Percentiles rank a stretch among this genome's conserved stretches.
phyloP scores from a whole-genome alignment of 2,329 filamentous ascomycete genomes.

The Fusarium bactridioides region DNA sequence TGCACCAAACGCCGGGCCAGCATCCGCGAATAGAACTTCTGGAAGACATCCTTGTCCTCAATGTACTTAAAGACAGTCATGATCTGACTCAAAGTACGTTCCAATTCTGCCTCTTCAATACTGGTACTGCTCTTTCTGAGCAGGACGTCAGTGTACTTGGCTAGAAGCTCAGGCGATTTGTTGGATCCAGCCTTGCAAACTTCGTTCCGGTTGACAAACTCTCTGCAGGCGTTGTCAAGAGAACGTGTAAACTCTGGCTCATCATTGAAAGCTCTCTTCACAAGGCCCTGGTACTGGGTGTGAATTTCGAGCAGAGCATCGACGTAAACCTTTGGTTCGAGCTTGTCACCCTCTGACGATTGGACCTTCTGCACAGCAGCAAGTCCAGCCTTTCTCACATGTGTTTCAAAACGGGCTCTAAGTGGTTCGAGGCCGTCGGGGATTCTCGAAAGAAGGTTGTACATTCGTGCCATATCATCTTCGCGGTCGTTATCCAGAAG shows the following conservation, averaged over 20 bases:
- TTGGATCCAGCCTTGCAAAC: conserved; percentile 94
- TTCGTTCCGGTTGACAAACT: conserved; percentile 98
- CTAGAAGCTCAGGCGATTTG: conserved; percentile 91
- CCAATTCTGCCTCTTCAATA: conserved; percentile 92
- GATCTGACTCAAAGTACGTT: conserved; percentile 86
- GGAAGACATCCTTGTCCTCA: conserved; percentile 99
- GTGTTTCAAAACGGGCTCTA: conserved; percentile 85
- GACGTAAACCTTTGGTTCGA: conserved; percentile 97
- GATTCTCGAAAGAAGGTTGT: conserved; percentile 87
- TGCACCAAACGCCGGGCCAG: conserved; percentile 93
- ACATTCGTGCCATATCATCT: conserved; percentile 97
- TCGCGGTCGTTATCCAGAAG: conserved; percentile 93
- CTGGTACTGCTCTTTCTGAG: conserved; percentile 93
- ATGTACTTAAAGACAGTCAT: conserved; percentile 99
- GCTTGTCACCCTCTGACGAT: conserved; percentile 81
- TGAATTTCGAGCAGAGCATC: conserved; percentile 95
- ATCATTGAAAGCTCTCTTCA: conserved; percentile 91
- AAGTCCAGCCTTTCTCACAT: conserved; percentile 89
- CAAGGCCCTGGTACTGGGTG: conserved; percentile 88
- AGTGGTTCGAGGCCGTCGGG: conserved; percentile 91
- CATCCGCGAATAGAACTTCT: conserved; percentile 99
- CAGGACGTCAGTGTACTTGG: conserved; percentile 93
- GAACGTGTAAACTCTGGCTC: conserved; percentile 97
- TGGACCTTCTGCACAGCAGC: conserved; percentile 91
- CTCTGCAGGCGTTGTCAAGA: conserved; percentile 93